These are phyloP conservation scores for Solanum peruvianum DNA, from an alignment of 257 asterid species.

Conservation along the genomic window DNA sequence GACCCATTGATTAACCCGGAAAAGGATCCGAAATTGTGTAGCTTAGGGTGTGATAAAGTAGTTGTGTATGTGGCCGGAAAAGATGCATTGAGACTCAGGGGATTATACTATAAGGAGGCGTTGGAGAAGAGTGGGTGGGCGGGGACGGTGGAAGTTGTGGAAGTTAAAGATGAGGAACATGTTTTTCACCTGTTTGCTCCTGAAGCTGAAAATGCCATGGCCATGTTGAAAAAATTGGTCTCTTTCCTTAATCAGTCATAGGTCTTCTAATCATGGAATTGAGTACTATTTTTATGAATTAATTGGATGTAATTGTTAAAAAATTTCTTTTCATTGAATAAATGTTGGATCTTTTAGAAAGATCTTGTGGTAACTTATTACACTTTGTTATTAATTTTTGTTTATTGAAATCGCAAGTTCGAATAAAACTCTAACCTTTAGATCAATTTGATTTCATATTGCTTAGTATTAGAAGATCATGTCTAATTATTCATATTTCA, in stretches of 20 bases:
- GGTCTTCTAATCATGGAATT: background rate
- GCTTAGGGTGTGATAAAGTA: slow-evolving; percentile 26
- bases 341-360: background rate
- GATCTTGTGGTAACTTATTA: background rate
- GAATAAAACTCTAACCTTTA: no score
- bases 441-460: background rate
- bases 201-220: slow-evolving; percentile 3
- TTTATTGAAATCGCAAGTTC: background rate
- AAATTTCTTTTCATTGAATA: no score
- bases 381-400: background rate
- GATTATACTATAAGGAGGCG: slow-evolving; percentile 23
- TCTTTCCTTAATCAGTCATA: slow-evolving; percentile 20
- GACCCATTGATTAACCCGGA: slow-evolving; percentile 41
- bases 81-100: slow-evolving; percentile 32
- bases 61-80: slow-evolving; percentile 35
- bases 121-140: slow-evolving; percentile 34
- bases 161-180: slow-evolving; percentile 31
- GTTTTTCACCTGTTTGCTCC: slow-evolving; percentile 36
- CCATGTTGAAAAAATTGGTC: slow-evolving; percentile 27
- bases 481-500: background rate
- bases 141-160: slow-evolving; percentile 39
- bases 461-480: no score
- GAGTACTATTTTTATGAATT: background rate
- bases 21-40: slow-evolving; percentile 20
- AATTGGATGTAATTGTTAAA: background rate